A percentile compares a stretch with the other conserved stretches of the same genome.
phyloP scores from a whole-genome alignment of 208 protist species.

The Hexamita inflata region DNA sequence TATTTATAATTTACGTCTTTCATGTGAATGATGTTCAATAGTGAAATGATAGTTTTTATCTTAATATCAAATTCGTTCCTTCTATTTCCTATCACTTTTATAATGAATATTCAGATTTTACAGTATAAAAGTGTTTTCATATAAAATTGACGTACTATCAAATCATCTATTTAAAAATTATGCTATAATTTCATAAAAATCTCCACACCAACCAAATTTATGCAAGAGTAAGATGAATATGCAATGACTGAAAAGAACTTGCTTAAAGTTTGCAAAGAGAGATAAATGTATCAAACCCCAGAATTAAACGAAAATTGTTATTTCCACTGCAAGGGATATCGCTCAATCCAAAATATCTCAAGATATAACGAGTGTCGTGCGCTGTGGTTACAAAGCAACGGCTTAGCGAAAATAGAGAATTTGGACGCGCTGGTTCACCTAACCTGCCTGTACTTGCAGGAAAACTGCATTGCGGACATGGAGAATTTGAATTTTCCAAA shows the following conservation, averaged over 20 bases:
- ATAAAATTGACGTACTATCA: no score
- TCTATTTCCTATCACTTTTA: no score
- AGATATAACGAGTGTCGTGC: constrained; percentile 59
- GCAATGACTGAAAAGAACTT: constrained; percentile 31
- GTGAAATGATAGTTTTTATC: no score
- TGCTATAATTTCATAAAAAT: no score
- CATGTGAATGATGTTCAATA: no score
- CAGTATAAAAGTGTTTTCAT: no score
- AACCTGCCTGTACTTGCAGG: constrained; percentile 61
- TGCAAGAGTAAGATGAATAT: constrained; percentile 27
- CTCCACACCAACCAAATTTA: no score
- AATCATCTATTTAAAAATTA: no score
- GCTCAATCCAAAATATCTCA: constrained; percentile 56
- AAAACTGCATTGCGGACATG: constrained; percentile 69
- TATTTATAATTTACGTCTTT: no score
- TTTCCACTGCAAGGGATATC: constrained; percentile 65
- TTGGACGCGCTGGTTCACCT: constrained; percentile 55
- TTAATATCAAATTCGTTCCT: no score
- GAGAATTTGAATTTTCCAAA: constrained; percentile 58
- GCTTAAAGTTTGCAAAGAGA: constrained; percentile 57
- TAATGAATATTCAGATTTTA: no score
- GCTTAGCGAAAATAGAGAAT: constrained; percentile 56
- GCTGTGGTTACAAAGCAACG: constrained; percentile 71
- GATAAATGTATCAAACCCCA: constrained; percentile 64
- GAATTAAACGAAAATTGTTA: constrained; percentile 74